Conservation (phyloP, 2,329 filamentous ascomycete genomes). For the Thelonectria rubi region DNA sequence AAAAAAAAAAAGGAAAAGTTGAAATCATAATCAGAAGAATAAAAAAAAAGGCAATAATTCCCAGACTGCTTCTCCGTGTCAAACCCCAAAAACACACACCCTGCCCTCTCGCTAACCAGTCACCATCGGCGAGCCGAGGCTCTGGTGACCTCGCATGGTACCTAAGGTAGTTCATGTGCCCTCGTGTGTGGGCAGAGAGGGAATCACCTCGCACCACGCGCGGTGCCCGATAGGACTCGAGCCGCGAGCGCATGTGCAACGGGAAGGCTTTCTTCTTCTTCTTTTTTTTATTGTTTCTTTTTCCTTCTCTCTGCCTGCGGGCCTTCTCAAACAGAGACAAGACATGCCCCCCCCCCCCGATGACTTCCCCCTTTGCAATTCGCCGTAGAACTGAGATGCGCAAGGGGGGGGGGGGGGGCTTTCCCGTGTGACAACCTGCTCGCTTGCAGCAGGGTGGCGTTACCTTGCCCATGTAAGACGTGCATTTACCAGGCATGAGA, state of each 20-base stretch:
- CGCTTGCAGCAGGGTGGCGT: constrained; percentile 19
- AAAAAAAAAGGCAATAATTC: constrained; percentile 2
- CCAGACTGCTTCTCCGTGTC: constrained; percentile 16
- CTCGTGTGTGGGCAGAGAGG: constrained; percentile 5
- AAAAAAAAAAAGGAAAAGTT: constrained; percentile 4
- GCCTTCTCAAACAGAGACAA: constrained; percentile 18
- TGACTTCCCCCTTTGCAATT: constrained; percentile 1
- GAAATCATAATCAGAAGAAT: constrained; percentile 19
- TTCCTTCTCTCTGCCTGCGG: not conserved
- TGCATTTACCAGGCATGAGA: constrained; percentile 8
- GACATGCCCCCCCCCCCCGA: constrained; percentile 5
- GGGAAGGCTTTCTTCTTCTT: constrained; percentile 6
- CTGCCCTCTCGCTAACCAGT: constrained; percentile 25
- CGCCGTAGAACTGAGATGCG: constrained; percentile 17
- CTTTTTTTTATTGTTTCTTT: too few species aligned
- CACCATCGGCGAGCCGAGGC: constrained; percentile 18
- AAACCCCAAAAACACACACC: constrained; percentile 19
- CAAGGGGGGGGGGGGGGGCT: too few species aligned
- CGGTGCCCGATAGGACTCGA: constrained; percentile 10
- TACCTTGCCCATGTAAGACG: constrained; percentile 11
- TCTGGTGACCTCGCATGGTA: constrained; percentile 17
- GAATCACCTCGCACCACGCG: constrained; percentile 22
- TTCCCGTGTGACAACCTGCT: constrained; percentile 18
- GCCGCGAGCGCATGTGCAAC: constrained; percentile 20
- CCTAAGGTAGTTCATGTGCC: not conserved